Base-by-base conservation (phyloP, 208 protist species). In the Crithidia mellificae region DNA sequence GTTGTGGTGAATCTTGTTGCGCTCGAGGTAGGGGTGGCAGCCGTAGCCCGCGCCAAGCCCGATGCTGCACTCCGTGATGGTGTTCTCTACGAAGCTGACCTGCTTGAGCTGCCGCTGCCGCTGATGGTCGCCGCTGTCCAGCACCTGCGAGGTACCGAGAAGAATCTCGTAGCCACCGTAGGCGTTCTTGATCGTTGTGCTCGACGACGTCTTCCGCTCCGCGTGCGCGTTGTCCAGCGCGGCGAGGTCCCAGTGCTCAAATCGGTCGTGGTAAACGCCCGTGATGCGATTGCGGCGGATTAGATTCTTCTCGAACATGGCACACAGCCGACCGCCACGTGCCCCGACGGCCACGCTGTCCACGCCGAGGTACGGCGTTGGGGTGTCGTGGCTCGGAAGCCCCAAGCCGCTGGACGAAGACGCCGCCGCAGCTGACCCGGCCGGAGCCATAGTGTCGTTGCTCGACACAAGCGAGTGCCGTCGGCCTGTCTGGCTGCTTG, bases 241-340 rank as follows among this genome's bases (percentile, higher is more conserved):
- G 12, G 63, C 71, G 15, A 91, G 54, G 61, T 90, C 75, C 73
- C 81, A 83, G 69, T 84, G 77, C 44, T 87, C 84, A 46, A 90
- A 87, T n/a, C 75, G 74, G 49, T 96, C 90, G 69, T 87, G 79
- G 75, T 83, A 93, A 17, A 96, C 77, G n/a, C 90, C 90, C 81
- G 78, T 91, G 34, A 91, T 52, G 4, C 86, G 84, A 63, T 93
- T 96, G 14, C 78, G 72, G 1, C 64, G 72, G 54, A 96, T 96
- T 0, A 30, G 61, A 58, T 96, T 96, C 29, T 74, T 57, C 27
- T 52, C 34, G 51, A 96, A 93, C 39, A 77, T 44, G 41, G 87
- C 81, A 47, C 76, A 85, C 6, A 82, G 67, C 7, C 57, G 77
- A 54, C 85, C 67, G 3, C 51, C 53, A 14, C 56, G 72, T 19